A percentile compares a stretch with the other conserved stretches of the same genome.
These are phyloP conservation scores for Coriolopsis trogii DNA, from an alignment of 1,284 basidiomycete species.

Conservation along the genomic window DNA sequence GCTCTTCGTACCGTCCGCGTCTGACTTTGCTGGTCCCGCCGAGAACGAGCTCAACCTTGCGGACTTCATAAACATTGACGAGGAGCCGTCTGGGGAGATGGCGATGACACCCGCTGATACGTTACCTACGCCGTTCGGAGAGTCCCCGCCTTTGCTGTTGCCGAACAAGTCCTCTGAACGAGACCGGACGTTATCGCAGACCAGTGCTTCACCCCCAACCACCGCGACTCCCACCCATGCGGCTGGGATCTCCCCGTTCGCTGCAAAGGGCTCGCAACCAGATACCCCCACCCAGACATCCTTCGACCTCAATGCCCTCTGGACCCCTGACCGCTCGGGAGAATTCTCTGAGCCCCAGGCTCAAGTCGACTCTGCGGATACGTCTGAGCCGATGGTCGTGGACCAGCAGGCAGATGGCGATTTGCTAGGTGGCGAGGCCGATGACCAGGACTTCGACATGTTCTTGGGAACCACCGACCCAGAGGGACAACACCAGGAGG, in stretches of 20 bases:
- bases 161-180: conserved; percentile 2
- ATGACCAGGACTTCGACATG: conserved; percentile 83
- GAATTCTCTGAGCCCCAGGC: conserved; percentile 9
- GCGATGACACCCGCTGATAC: conserved; percentile 24
- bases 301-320: conserved; percentile 74
- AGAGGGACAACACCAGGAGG: conserved; percentile 50
- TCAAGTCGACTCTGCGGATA: conserved; percentile 26
- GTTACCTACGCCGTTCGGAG: conserved; percentile 20
- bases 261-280: conserved; percentile 43
- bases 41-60: conserved; percentile 73
- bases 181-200: conserved; percentile 28
- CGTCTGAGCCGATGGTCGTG: conserved; percentile 23
- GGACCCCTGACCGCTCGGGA: conserved; percentile 40
- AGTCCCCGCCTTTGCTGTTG: conserved; percentile 10
- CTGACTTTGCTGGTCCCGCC: conserved; percentile 39
- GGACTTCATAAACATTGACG: conserved; percentile 79
- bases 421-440: conserved; percentile 46
- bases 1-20: conserved; percentile 45
- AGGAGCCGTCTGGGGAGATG: conserved; percentile 47
- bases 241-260: conserved; percentile 53
- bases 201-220: conserved; percentile 7
- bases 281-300: conserved; percentile 48
- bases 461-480: conserved; percentile 68
- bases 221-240: conserved; percentile 26
- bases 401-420: conserved; percentile 44